phyloP scores from a whole-genome alignment of 2,329 filamentous ascomycete genomes.

The Dactylellina drechsleri region DNA sequence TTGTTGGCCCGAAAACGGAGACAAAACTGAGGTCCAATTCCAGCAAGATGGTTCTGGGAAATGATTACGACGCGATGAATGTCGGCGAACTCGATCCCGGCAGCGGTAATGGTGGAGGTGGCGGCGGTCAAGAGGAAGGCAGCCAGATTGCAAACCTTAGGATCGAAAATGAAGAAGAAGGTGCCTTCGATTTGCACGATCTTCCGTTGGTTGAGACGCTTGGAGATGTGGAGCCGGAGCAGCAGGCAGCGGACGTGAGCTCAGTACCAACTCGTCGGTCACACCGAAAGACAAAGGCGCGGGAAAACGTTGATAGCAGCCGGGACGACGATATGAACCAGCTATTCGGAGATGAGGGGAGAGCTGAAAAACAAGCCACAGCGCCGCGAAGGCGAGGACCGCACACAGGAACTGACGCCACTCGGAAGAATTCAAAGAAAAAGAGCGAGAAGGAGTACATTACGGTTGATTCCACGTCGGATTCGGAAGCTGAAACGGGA shows the following conservation, averaged over 20 bases:
- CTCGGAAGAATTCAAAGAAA: conserved; percentile 32
- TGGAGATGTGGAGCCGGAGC: conserved; percentile 25
- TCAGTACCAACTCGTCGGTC: conserved; percentile 49
- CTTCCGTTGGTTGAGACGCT: conserved; percentile 27
- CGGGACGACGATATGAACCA: conserved; percentile 16
- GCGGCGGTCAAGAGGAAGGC: conserved; percentile 27
- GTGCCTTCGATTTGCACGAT: conserved; percentile 39
- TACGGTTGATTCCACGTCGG: conserved; percentile 38
- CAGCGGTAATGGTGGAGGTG: conserved; percentile 45
- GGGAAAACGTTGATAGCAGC: conserved; percentile 23
- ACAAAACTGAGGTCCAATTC: conserved; percentile 48
- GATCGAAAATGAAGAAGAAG: conserved; percentile 52
- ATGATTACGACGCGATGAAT: conserved; percentile 55
- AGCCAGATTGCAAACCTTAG: conserved; percentile 49
- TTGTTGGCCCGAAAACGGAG: conserved; percentile 69
- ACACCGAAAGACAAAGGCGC: conserved; percentile 40
- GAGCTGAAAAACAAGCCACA: conserved; percentile 52
- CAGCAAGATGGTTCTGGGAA: conserved; percentile 50
- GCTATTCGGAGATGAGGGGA: conserved; percentile 37
- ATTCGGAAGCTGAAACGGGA: conserved; percentile 38
- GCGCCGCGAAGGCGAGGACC: conserved; percentile 40
- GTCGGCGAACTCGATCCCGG: conserved; percentile 56
- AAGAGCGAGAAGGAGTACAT: conserved; percentile 24
- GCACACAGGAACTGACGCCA: conserved; percentile 29
- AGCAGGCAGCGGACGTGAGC: conserved; percentile 16